phyloP scores from a whole-genome alignment of 2,329 filamentous ascomycete species.

The Paramyrothecium roridum region DNA sequence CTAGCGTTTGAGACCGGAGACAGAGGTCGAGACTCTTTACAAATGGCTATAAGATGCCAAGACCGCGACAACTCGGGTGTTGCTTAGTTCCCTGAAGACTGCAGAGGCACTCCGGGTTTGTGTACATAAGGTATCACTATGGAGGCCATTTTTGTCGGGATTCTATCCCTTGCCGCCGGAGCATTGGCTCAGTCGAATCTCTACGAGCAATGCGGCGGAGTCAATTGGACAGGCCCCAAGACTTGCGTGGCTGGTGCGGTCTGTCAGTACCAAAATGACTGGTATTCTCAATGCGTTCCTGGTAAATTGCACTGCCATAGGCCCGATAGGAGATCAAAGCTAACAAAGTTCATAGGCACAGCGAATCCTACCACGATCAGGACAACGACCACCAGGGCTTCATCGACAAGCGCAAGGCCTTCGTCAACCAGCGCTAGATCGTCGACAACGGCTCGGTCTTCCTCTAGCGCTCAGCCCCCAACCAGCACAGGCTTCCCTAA shows the following conservation, averaged over 20 bases:
- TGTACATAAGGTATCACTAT: background rate
- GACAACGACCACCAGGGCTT: too few species aligned
- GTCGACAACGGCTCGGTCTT: slow-evolving; percentile 5
- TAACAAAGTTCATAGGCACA: background rate
- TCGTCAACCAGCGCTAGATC: background rate
- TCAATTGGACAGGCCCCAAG: slow-evolving; percentile 3
- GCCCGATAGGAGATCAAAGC: background rate
- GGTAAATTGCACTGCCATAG: too few species aligned
- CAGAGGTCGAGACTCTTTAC: too few species aligned
- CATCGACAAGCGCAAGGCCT: background rate
- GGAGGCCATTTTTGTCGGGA: background rate
- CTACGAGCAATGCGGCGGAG: slow-evolving; percentile 9
- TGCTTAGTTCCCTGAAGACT: too few species aligned
- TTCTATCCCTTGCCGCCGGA: background rate
- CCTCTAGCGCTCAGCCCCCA: background rate
- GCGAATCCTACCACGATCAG: background rate
- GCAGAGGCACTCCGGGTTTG: too few species aligned
- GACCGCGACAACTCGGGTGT: too few species aligned
- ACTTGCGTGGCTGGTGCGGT: slow-evolving; percentile 7
- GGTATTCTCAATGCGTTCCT: slow-evolving; percentile 10
- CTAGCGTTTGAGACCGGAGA: too few species aligned
- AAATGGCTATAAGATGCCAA: too few species aligned
- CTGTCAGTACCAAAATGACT: slow-evolving; percentile 8
- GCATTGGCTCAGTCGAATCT: slow-evolving; percentile 6
- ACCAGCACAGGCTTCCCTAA: slow-evolving; percentile 12